phyloP scores from a whole-genome alignment of 805 yeast genomes.

The Saccharomycopsis sp. region DNA sequence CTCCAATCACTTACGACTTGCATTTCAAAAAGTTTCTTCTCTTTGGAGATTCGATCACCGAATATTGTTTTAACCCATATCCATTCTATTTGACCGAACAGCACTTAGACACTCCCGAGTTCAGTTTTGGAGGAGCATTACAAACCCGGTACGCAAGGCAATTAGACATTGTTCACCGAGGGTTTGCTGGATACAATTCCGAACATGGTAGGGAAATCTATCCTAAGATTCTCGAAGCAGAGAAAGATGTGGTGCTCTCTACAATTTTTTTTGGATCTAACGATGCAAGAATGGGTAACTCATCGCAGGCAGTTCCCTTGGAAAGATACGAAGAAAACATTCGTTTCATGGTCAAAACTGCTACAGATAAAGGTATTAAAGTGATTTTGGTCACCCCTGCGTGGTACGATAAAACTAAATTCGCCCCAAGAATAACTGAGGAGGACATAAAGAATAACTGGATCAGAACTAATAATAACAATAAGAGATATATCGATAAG shows the following conservation, averaged over 20 bases:
- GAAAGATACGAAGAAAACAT: slow-evolving; percentile 45
- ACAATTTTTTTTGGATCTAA: slow-evolving; percentile 78
- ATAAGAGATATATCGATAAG: slow-evolving; percentile 45
- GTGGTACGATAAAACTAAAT: slow-evolving; percentile 40
- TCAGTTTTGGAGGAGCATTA: slow-evolving; percentile 46
- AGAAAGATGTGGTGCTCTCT: slow-evolving; percentile 38
- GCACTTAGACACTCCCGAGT: slow-evolving; percentile 27
- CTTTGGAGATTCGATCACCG: slow-evolving; percentile 70
- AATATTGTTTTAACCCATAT: slow-evolving; percentile 38
- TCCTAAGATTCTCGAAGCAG: slow-evolving; percentile 45
- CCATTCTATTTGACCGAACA: slow-evolving; percentile 17
- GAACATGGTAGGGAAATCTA: slow-evolving; percentile 48
- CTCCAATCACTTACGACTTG: slow-evolving; percentile 25
- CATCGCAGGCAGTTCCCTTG: slow-evolving; percentile 44
- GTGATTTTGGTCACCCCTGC: slow-evolving; percentile 61
- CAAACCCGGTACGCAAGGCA: slow-evolving; percentile 48
- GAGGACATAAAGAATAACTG: slow-evolving; percentile 36
- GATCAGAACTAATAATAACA: slow-evolving; percentile 40
- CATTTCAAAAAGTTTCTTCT: slow-evolving; percentile 42
- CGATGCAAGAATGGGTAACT: slow-evolving; percentile 47
- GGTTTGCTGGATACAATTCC: slow-evolving; percentile 71
- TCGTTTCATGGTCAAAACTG: slow-evolving; percentile 34
- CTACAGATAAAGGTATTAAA: slow-evolving; percentile 38
- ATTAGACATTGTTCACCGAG: slow-evolving; percentile 66
- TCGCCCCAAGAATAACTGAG: slow-evolving; percentile 32